A percentile compares a stretch with the other conserved stretches of the same genome.
phyloP scores from a whole-genome alignment of 768 basidiomycete genomes.

The Lyophyllum shimeji region DNA sequence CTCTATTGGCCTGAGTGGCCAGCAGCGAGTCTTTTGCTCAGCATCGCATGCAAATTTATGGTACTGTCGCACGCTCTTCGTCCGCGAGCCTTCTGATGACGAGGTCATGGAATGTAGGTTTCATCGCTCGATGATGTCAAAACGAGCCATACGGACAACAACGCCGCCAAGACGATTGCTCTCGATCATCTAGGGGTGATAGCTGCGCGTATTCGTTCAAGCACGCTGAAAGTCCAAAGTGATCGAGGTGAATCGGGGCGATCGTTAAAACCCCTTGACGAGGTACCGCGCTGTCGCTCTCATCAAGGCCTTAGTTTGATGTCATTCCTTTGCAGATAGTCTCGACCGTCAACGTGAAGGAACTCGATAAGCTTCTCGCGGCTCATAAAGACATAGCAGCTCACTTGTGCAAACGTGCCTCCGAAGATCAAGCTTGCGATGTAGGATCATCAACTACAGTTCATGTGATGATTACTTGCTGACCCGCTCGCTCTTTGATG shows the following conservation, averaged over 20 bases:
- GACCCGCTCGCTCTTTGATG: not conserved
- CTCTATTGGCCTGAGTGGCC: slow-evolving; percentile 98
- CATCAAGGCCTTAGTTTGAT: not conserved
- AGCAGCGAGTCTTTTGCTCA: slow-evolving; percentile 79
- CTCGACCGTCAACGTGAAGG: slow-evolving; percentile 44
- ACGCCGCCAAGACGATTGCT: slow-evolving; percentile 85
- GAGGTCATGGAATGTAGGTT: slow-evolving; percentile 46
- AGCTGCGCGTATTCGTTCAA: slow-evolving; percentile 74
- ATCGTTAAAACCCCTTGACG: slow-evolving; percentile 63
- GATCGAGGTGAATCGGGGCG: slow-evolving; percentile 24
- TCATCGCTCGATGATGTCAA: slow-evolving; percentile 83
- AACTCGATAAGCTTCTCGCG: slow-evolving; percentile 56
- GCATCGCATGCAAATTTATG: slow-evolving; percentile 83
- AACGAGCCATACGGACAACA: slow-evolving; percentile 64
- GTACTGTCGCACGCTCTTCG: slow-evolving; percentile 40
- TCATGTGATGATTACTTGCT: slow-evolving; percentile 3
- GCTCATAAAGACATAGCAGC: slow-evolving; percentile 65
- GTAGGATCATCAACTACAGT: slow-evolving; percentile 38
- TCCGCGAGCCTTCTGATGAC: not conserved
- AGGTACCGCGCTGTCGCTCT: slow-evolving; percentile 42
- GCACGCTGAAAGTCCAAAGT: slow-evolving; percentile 45
- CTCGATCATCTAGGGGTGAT: slow-evolving; percentile 95
- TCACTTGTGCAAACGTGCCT: slow-evolving; percentile 69
- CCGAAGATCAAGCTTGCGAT: slow-evolving; percentile 80
- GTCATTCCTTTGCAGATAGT: slow-evolving; percentile 44